These are phyloP conservation scores for Neofusicoccum cordaticola DNA, from an alignment of 2,329 filamentous ascomycete species.

Conservation along the genomic window DNA sequence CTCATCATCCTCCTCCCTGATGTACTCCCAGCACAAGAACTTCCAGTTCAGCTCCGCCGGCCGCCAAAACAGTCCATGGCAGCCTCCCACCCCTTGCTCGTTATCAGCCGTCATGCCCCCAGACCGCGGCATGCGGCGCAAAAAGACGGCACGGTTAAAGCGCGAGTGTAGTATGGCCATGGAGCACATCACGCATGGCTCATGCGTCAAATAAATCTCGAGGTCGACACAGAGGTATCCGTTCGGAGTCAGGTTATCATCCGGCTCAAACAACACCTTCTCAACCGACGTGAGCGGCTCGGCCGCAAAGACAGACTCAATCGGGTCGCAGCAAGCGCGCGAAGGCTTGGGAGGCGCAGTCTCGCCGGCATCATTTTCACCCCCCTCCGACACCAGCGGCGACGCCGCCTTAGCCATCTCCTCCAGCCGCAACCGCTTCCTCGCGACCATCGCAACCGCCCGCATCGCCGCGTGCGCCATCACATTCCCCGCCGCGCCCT, in stretches of 20 bases:
- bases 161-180: constrained; percentile 95
- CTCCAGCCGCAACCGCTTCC: constrained; percentile 45
- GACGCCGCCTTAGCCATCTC: neutral
- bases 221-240: constrained; percentile 93
- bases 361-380: neutral
- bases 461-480: constrained; percentile 76
- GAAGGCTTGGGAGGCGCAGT: neutral
- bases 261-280: constrained; percentile 54
- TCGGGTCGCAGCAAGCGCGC: neutral
- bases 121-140: constrained; percentile 72
- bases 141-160: constrained; percentile 82
- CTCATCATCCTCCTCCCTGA: constrained; percentile 21
- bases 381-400: neutral
- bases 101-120: constrained; percentile 77
- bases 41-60: constrained; percentile 80
- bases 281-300: constrained; percentile 68
- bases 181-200: constrained; percentile 93
- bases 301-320: constrained; percentile 56
- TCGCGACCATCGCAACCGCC: constrained; percentile 78
- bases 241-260: constrained; percentile 61
- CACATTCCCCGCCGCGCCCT: constrained; percentile 60
- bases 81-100: constrained; percentile 24
- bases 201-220: constrained; percentile 91
- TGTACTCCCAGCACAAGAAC: constrained; percentile 76
- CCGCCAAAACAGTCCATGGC: constrained; percentile 63